Evolutionary conservation across 192 early-diverging fungal species (phyloP), one percentile per base, ranked within the genome.

Genomic region (Rhizoclosmatium globosum): DNA sequence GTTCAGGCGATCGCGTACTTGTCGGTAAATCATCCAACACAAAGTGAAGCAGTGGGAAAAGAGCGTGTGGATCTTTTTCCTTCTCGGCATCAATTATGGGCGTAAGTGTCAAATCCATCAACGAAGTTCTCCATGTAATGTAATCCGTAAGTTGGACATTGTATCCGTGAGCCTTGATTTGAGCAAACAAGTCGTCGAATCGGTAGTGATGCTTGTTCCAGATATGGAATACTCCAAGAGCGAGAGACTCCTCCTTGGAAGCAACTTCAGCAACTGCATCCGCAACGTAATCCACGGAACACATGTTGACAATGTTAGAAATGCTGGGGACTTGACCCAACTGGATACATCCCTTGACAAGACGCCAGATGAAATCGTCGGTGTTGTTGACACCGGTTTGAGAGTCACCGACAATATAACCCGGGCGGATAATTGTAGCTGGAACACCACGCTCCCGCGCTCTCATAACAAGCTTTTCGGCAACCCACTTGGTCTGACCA

Each of bases 401-500:
- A 43, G 94, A 92, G 78, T 98, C 89, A 46, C 98, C 98, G 48
- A 98, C 89, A 74, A 99, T 94, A 75, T 98, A 99, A 6, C 98
- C 98, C 9, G 98, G 97, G 13, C 98, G 90, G 78, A 99, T 90
- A 69, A 99, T 96, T 23, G 95, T 95, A 2, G 93, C 95, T 0
- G 94, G 92, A 46, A 96, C 89, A n/a, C 97, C 98, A 62, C 93
- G 89, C 43, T 80, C 82, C 43, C 89, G 86, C n/a, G 98, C 97
- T 15, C 90, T 84, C 89, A 96, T 90, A 39, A 98, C 90, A 23
- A 99, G 88, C 80, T 96, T 94, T 86, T 99, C 98, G 46, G 95
- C 84, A 6, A 99, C 98, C 97, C 97, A 99, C 81, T 99, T 99
- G 81, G 92, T 92, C 86, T 99, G 98, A 11, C 97, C 97, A 78